Evolutionary conservation across 2,329 filamentous ascomycete genomes (phyloP).

Genomic region (Neopestalotiopsis sp.): DNA sequence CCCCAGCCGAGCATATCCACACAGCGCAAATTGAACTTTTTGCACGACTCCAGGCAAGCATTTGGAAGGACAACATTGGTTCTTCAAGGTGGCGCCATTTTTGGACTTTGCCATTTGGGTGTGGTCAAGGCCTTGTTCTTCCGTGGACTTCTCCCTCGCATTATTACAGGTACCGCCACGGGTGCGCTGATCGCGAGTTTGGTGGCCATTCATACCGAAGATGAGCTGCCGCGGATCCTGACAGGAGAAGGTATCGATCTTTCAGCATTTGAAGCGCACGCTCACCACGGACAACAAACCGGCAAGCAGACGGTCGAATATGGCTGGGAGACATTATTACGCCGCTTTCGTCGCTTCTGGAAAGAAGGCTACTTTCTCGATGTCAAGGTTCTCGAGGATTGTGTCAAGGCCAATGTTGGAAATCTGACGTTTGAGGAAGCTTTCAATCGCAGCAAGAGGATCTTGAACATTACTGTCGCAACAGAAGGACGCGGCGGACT

Average conservation of each 20-base stretch:
- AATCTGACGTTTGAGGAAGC: slow-evolving; percentile 94
- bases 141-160: slow-evolving; percentile 80
- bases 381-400: slow-evolving; percentile 80
- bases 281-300: slow-evolving; percentile 37
- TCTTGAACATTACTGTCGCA: slow-evolving; percentile 90
- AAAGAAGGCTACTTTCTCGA: slow-evolving; percentile 85
- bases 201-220: slow-evolving; percentile 85
- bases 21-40: slow-evolving; percentile 82
- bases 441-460: slow-evolving; percentile 81
- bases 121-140: slow-evolving; percentile 88
- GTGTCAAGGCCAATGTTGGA: slow-evolving; percentile 83
- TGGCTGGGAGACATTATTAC: slow-evolving; percentile 64
- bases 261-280: slow-evolving; percentile 69
- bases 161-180: slow-evolving; percentile 90
- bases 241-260: slow-evolving; percentile 83
- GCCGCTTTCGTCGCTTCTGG: slow-evolving; percentile 72
- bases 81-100: slow-evolving; percentile 88
- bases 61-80: slow-evolving; percentile 88
- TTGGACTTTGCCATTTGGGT: slow-evolving; percentile 87
- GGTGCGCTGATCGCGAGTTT: slow-evolving; percentile 89
- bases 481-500: slow-evolving; percentile 76
- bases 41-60: slow-evolving; percentile 86
- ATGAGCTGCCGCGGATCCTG: slow-evolving; percentile 79
- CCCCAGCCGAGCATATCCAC: slow-evolving; percentile 55
- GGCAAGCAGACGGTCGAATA: slow-evolving; percentile 46